Percentiles rank a stretch among this genome's conserved stretches.
Conservation (phyloP, 331 rosid species). For the Spiraea crenata region DNA sequence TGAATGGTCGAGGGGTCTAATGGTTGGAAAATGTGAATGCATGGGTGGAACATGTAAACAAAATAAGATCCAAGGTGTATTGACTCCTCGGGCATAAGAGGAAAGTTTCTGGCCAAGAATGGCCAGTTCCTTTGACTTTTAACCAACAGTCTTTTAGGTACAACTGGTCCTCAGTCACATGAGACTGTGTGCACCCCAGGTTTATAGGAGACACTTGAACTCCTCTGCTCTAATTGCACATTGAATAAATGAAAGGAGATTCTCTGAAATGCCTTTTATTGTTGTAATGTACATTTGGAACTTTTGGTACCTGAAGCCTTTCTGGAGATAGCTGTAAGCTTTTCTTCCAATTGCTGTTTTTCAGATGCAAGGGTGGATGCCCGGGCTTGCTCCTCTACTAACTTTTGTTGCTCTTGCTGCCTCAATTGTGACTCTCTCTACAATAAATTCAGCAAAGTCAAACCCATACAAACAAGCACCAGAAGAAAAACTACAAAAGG, state of each 20-base stretch:
- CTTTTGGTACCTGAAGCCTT: constrained; percentile 52
- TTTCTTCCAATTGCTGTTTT: constrained; percentile 80
- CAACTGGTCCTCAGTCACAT: background rate
- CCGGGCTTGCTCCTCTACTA: constrained; percentile 59
- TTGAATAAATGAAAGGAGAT: background rate
- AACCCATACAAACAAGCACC: constrained; percentile 24
- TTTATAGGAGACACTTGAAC: background rate
- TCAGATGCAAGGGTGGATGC: constrained; percentile 56
- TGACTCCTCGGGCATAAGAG: background rate
- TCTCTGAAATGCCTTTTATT: background rate
- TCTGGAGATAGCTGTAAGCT: constrained; percentile 49
- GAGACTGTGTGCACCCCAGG: background rate
- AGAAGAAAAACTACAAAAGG: constrained; percentile 16
- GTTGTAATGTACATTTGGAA: background rate
- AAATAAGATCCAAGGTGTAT: background rate
- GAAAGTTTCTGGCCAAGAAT: background rate
- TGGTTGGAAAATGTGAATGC: background rate
- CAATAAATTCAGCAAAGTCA: constrained; percentile 27
- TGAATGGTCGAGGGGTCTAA: background rate
- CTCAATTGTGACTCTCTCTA: constrained; percentile 71
- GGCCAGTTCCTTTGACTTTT: background rate
- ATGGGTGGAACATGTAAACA: background rate
- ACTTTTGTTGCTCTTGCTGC: constrained; percentile 71
- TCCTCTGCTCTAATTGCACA: background rate
- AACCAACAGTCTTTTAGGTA: background rate